These are phyloP conservation scores for Alternaria gaisen DNA, from an alignment of 2,329 filamentous ascomycete species.

Conservation along the genomic window DNA sequence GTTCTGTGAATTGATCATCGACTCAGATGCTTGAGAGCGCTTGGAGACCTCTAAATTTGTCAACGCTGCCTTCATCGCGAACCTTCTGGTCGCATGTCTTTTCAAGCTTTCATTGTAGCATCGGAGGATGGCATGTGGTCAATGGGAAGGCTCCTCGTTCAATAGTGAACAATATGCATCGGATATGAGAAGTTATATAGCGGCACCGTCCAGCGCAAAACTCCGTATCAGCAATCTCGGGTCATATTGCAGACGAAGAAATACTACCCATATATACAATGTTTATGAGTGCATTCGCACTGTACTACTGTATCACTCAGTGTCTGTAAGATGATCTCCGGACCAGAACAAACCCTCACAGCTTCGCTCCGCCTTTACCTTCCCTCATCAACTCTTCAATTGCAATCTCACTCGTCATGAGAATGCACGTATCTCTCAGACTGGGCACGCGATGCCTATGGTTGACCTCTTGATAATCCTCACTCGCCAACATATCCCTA, in stretches of 20 bases:
- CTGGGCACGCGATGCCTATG: slow-evolving; percentile 60
- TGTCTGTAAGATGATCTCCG: too few species aligned
- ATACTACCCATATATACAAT: not conserved
- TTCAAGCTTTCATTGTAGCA: not conserved
- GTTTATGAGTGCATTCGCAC: not conserved
- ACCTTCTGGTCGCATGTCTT: not conserved
- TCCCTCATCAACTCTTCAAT: slow-evolving; percentile 26
- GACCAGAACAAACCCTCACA: not conserved
- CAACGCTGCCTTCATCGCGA: not conserved
- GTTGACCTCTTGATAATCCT: slow-evolving; percentile 69
- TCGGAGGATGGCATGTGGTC: not conserved
- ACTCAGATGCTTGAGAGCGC: not conserved
- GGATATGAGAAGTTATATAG: not conserved
- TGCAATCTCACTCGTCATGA: slow-evolving; percentile 63
- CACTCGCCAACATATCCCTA: slow-evolving; percentile 66
- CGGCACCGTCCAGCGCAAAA: too few species aligned
- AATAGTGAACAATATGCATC: not conserved
- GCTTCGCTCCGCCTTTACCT: slow-evolving; percentile 18
- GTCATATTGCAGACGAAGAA: not conserved
- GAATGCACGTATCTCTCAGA: slow-evolving; percentile 62
- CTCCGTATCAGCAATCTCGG: not conserved
- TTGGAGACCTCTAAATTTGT: not conserved
- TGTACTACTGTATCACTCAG: not conserved
- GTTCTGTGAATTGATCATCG: slow-evolving; percentile 4
- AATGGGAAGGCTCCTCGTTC: not conserved